These are phyloP conservation scores for Aciculosporium take DNA, from an alignment of 2,329 filamentous ascomycete genomes.

Conservation along the genomic window DNA sequence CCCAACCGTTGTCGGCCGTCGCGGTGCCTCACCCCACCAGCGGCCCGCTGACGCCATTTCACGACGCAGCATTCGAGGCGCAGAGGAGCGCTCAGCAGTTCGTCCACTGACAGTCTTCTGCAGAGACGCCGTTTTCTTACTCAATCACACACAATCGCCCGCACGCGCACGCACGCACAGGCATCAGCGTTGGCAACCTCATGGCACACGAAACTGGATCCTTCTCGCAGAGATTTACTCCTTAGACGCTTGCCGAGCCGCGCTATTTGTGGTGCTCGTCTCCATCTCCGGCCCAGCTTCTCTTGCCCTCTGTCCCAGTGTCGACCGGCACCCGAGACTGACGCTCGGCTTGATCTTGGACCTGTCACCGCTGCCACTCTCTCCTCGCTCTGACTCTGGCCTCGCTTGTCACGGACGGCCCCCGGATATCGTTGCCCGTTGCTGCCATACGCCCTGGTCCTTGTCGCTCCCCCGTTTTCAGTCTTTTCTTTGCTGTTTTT, in stretches of 20 bases:
- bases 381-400: neutral
- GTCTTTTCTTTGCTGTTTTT: neutral
- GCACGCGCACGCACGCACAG: neutral
- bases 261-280: neutral
- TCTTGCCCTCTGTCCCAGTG: neutral
- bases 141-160: neutral
- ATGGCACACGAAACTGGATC: conserved; percentile 2
- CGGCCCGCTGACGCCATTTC: conserved; percentile 7
- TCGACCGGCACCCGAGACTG: neutral
- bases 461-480: too few relatives aligned
- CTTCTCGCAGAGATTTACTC: conserved; percentile 7
- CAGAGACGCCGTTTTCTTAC: conserved; percentile 5
- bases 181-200: neutral
- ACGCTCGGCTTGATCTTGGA: neutral
- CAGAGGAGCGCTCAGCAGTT: too few relatives aligned
- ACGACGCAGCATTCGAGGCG: too few relatives aligned
- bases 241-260: conserved; percentile 2
- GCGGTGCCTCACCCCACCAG: conserved; percentile 5
- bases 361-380: neutral
- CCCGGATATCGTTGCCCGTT: neutral
- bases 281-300: conserved; percentile 2
- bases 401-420: neutral
- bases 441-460: neutral
- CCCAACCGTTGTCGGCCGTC: conserved; percentile 4
- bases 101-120: conserved; percentile 8